Evolutionary conservation across 768 basidiomycete species (phyloP).

Genomic region (Boletus rubroflammeus): DNA sequence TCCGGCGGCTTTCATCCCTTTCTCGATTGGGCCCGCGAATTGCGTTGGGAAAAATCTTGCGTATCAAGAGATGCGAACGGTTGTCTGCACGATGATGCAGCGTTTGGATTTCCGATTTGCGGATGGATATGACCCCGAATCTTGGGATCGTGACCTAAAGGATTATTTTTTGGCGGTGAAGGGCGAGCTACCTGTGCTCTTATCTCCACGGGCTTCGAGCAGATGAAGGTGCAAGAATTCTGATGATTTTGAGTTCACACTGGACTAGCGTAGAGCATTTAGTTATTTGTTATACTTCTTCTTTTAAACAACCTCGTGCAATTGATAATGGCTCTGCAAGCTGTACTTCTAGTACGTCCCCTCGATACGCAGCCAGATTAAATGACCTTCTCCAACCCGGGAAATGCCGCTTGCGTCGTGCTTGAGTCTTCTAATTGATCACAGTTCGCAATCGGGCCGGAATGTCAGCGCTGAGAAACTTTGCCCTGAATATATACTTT

Average conservation of each 20-base stretch:
- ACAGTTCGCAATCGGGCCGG: neutral
- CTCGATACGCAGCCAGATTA: neutral
- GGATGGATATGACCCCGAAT: conserved; percentile 33
- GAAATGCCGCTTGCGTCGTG: neutral
- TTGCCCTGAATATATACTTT: conserved; percentile 8
- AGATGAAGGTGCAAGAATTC: conserved; percentile 15
- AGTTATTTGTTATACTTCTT: conserved; percentile 17
- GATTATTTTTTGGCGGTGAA: conserved; percentile 39
- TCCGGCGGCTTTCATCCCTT: conserved; percentile 41
- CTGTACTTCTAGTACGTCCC: conserved; percentile 17
- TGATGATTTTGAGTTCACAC: conserved; percentile 10
- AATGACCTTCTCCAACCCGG: neutral
- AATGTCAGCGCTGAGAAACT: neutral
- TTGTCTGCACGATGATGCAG: conserved; percentile 37
- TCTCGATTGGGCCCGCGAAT: conserved; percentile 42
- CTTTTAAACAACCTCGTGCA: conserved; percentile 9
- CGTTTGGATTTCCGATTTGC: conserved; percentile 39
- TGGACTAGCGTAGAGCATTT: conserved; percentile 26
- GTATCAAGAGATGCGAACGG: conserved; percentile 40
- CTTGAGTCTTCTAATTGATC: neutral
- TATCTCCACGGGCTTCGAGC: conserved; percentile 31
- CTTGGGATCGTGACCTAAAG: conserved; percentile 35
- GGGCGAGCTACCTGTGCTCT: conserved; percentile 32
- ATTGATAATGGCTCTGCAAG: conserved; percentile 2
- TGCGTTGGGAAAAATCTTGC: conserved; percentile 46